phyloP scores from a whole-genome alignment of 345 rosid species.

The Ricinus communis region DNA sequence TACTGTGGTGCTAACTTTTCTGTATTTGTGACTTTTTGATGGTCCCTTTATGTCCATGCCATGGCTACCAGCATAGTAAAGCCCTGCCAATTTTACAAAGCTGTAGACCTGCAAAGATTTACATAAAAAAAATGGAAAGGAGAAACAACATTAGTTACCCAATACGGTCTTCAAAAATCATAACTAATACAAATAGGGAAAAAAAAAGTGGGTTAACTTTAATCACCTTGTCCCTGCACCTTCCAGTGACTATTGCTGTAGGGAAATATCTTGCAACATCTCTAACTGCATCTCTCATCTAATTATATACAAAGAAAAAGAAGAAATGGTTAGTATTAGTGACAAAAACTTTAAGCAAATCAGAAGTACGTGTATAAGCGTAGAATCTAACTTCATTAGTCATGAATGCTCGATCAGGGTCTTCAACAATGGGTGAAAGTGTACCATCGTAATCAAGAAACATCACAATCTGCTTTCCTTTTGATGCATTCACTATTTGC shows the following conservation, averaged over 20 bases:
- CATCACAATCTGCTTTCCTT: constrained; percentile 87
- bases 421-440: constrained; percentile 89
- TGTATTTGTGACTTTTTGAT: constrained; percentile 47
- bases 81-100: constrained; percentile 75
- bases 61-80: constrained; percentile 99
- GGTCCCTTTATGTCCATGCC: constrained; percentile 99
- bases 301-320: background rate
- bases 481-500: constrained; percentile 57
- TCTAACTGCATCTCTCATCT: constrained; percentile 90
- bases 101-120: constrained; percentile 56
- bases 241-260: constrained; percentile 91
- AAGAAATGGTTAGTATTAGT: background rate
- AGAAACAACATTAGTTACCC: background rate
- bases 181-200: background rate
- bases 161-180: background rate
- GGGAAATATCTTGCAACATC: constrained; percentile 64
- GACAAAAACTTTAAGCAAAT: background rate
- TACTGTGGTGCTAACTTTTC: constrained; percentile 38
- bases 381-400: constrained; percentile 57
- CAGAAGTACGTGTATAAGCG: background rate
- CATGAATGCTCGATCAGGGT: constrained; percentile 95
- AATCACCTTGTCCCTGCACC: constrained; percentile 92
- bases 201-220: constrained; percentile 18
- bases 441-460: constrained; percentile 96
- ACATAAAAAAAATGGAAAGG: background rate